Conservation (phyloP, 2,329 filamentous ascomycete species). For the Balansia obtecta region DNA sequence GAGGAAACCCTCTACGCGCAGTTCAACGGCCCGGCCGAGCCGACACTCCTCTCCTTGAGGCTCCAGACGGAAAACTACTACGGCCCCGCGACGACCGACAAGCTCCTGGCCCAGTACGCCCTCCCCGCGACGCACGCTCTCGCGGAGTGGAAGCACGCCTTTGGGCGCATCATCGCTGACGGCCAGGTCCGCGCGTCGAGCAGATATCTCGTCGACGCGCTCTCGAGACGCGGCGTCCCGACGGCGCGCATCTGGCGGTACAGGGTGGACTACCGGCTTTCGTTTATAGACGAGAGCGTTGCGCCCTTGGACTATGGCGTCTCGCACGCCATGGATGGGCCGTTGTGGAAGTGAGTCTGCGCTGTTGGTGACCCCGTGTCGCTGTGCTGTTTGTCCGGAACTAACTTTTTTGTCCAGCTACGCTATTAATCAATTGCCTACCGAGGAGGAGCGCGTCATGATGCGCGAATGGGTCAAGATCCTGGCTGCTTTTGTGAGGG, state of each 20-base stretch:
- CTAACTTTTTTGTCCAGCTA: slow-evolving; percentile 14
- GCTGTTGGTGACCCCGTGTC: background rate
- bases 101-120: slow-evolving; percentile 22
- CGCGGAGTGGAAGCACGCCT: slow-evolving; percentile 24
- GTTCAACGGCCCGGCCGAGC: slow-evolving; percentile 24
- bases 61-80: slow-evolving; percentile 31
- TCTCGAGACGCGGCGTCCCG: slow-evolving; percentile 19
- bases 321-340: slow-evolving; percentile 28
- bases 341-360: slow-evolving; percentile 28
- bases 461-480: slow-evolving; percentile 27
- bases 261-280: slow-evolving; percentile 27
- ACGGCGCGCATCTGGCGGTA: slow-evolving; percentile 27
- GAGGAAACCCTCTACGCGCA: slow-evolving; percentile 31
- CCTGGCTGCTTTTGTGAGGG: slow-evolving; percentile 24
- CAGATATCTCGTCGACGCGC: slow-evolving; percentile 19
- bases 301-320: slow-evolving; percentile 23
- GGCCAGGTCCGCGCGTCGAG: slow-evolving; percentile 26
- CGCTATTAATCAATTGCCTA: slow-evolving; percentile 26
- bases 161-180: slow-evolving; percentile 27
- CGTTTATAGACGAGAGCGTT: slow-evolving; percentile 27
- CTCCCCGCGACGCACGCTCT: slow-evolving; percentile 18
- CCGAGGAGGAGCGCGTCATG: slow-evolving; percentile 17
- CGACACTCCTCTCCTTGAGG: slow-evolving; percentile 20
- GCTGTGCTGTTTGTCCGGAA: no score
- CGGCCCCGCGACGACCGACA: slow-evolving; percentile 22